These are phyloP conservation scores for Pilobolus umbonatus DNA, from an alignment of 192 early-diverging fungal genomes.

Conservation along the genomic window DNA sequence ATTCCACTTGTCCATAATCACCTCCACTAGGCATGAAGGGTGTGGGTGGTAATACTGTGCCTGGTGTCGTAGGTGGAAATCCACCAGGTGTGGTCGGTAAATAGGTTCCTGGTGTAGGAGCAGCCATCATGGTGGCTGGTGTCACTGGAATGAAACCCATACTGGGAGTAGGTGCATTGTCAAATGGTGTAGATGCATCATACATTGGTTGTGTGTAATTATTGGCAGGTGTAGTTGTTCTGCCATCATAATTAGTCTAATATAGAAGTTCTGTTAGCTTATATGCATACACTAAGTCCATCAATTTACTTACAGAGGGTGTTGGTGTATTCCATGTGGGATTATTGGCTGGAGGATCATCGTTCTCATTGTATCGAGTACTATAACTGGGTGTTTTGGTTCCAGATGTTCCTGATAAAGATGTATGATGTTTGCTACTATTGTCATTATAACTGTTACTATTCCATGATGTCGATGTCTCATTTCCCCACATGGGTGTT, in stretches of 20 bases:
- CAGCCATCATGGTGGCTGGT: conserved; percentile 45
- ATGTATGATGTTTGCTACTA: conserved; percentile 12
- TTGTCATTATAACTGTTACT: conserved; percentile 33
- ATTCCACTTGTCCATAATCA: conserved; percentile 48
- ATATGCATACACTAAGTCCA: no score
- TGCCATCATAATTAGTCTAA: conserved; percentile 31
- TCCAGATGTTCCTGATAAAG: conserved; percentile 17
- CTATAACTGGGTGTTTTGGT: neutral
- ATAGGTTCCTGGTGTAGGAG: conserved; percentile 39
- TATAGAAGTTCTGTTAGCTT: no score
- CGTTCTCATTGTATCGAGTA: neutral
- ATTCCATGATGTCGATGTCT: conserved; percentile 66
- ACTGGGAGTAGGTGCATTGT: conserved; percentile 48
- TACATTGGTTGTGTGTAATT: conserved; percentile 37
- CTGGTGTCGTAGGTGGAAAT: conserved; percentile 40
- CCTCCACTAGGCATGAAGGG: conserved; percentile 45
- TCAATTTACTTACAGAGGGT: neutral
- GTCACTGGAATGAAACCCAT: conserved; percentile 44
- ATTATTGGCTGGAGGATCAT: neutral
- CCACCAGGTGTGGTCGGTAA: conserved; percentile 35
- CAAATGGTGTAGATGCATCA: conserved; percentile 43
- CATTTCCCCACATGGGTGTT: conserved; percentile 45
- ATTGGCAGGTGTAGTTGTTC: conserved; percentile 39
- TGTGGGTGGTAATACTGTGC: conserved; percentile 32
- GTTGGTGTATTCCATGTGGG: neutral